Percentiles rank a stretch among this genome's conserved stretches.
Conservation (phyloP, 208 protist species). For the Wallacemonas collosoma region DNA sequence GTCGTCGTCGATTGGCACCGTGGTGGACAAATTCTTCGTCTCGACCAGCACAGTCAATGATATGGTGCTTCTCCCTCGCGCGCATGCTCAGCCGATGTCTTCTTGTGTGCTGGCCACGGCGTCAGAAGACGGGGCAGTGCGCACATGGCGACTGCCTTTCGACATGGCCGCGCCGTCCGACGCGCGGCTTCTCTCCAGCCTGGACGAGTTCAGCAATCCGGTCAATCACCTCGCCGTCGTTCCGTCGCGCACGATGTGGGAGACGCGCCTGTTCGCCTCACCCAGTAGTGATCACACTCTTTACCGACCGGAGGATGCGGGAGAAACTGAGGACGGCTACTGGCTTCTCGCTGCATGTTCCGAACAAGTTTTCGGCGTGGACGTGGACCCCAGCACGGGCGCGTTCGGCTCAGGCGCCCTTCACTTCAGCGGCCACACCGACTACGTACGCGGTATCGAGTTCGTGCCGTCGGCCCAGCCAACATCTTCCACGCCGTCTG, state of each 20-base stretch:
- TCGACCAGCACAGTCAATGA: constrained; percentile 83
- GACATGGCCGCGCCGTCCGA: constrained; percentile 28
- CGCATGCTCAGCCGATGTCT: not conserved
- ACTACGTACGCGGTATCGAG: constrained; percentile 85
- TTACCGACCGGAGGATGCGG: not conserved
- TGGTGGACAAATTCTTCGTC: constrained; percentile 75
- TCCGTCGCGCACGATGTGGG: constrained; percentile 29
- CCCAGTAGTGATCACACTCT: not conserved
- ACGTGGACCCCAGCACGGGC: constrained; percentile 38
- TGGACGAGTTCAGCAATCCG: constrained; percentile 86
- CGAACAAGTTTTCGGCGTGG: constrained; percentile 77
- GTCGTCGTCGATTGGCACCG: constrained; percentile 24
- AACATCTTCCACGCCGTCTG: constrained; percentile 26
- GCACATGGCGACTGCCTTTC: constrained; percentile 65
- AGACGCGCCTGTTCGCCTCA: not conserved
- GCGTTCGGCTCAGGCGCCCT: constrained; percentile 50
- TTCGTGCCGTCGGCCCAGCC: constrained; percentile 32
- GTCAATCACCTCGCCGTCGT: constrained; percentile 80
- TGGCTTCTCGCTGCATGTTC: constrained; percentile 84
- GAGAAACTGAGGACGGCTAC: constrained; percentile 9
- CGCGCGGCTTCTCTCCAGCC: constrained; percentile 59
- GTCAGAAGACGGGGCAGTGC: constrained; percentile 77
- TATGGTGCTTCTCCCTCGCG: constrained; percentile 47
- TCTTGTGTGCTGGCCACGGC: constrained; percentile 60
- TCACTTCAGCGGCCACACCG: constrained; percentile 64